Evolutionary conservation across 108 stramenopile genomes (phyloP).

Genomic region (Stephanodiscus triporus): DNA sequence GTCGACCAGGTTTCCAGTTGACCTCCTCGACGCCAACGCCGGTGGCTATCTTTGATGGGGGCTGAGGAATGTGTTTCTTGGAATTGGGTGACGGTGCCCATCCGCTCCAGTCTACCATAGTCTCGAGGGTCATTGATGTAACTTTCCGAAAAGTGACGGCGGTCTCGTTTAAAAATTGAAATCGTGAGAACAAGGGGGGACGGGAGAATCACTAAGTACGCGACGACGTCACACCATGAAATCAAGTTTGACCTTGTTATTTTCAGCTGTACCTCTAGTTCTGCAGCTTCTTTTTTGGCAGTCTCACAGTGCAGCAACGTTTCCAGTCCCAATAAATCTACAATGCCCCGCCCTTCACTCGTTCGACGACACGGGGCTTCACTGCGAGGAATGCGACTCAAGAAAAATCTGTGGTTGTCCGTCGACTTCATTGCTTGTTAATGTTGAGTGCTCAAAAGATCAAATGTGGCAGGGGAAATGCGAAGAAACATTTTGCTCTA

Average conservation of each 20-base stretch:
- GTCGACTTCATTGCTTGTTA: slow-evolving; percentile 9
- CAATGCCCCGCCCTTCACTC: slow-evolving; percentile 10
- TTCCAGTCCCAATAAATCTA: slow-evolving; percentile 13
- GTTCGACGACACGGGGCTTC: slow-evolving; percentile 19
- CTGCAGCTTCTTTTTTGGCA: slow-evolving; percentile 6
- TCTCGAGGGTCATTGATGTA: neutral
- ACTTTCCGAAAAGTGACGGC: too few species aligned
- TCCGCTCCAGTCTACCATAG: slow-evolving; percentile 63
- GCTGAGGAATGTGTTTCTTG: slow-evolving; percentile 37
- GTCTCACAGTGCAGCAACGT: slow-evolving; percentile 6
- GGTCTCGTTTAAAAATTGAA: neutral
- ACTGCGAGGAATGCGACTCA: slow-evolving; percentile 26
- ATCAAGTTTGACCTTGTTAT: neutral
- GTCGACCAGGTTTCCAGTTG: slow-evolving; percentile 27
- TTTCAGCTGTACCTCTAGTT: neutral
- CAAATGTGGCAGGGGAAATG: slow-evolving; percentile 34
- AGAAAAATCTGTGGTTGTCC: slow-evolving; percentile 20
- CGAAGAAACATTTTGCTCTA: slow-evolving; percentile 10
- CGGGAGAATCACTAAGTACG: too few species aligned
- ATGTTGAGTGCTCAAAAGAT: slow-evolving; percentile 29
- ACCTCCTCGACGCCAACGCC: slow-evolving; percentile 14
- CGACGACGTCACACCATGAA: neutral
- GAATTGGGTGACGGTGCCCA: slow-evolving; percentile 21
- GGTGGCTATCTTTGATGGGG: slow-evolving; percentile 32
- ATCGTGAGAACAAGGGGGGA: slow-evolving; percentile 1